These are phyloP conservation scores for Suillus discolor DNA, from an alignment of 768 basidiomycete species.

Conservation along the genomic window DNA sequence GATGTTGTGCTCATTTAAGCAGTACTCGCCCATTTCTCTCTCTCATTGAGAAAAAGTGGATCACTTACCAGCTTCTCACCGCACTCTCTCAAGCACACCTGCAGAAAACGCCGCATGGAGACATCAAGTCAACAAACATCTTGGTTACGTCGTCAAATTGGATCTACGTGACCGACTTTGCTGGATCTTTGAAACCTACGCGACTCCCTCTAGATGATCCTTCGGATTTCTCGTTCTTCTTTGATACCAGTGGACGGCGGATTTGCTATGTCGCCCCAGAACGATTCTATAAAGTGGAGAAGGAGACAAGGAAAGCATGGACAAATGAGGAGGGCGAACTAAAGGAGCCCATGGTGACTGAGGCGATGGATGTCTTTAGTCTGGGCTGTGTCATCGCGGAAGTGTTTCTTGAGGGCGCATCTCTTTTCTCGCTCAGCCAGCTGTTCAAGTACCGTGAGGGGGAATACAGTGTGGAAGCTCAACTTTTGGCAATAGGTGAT, in stretches of 20 bases:
- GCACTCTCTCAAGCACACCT: constrained; percentile 82
- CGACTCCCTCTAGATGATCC: constrained; percentile 96
- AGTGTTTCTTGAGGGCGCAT: constrained; percentile 92
- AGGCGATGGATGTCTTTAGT: constrained; percentile 98
- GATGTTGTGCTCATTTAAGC: constrained; percentile 5
- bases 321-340: constrained; percentile 53
- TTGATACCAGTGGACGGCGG: constrained; percentile 90
- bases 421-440: constrained; percentile 91
- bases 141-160: constrained; percentile 96
- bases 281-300: constrained; percentile 84
- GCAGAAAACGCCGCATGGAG: constrained; percentile 92
- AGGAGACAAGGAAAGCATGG: constrained; percentile 66
- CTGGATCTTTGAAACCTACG: constrained; percentile 89
- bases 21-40: constrained; percentile 96
- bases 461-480: constrained; percentile 72
- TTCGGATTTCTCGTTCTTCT: constrained; percentile 96
- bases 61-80: constrained; percentile 88
- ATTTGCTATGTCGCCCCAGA: constrained; percentile 98
- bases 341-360: constrained; percentile 82
- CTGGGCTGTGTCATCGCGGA: constrained; percentile 95
- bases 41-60: constrained; percentile 96
- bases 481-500: constrained; percentile 78
- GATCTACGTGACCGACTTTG: constrained; percentile 95
- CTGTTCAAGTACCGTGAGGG: constrained; percentile 93
- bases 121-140: constrained; percentile 97